phyloP scores from a whole-genome alignment of 1,139 yeast genomes.

The Hemisphaericaspora subhashii region DNA sequence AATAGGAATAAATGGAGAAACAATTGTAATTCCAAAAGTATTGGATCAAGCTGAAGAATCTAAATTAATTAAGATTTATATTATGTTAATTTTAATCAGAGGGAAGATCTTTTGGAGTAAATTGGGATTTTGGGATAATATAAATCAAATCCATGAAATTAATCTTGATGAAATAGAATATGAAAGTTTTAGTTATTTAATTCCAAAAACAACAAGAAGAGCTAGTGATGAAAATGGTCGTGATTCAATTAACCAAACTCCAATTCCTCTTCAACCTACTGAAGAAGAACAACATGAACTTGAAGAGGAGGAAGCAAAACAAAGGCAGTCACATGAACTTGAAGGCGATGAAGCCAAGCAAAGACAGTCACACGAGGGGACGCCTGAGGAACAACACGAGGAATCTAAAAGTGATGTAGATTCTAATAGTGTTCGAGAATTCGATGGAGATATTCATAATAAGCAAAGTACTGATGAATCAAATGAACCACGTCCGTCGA shows the following conservation, averaged over 20 bases:
- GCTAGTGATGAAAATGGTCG: neutral
- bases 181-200: conserved; percentile 20
- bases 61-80: conserved; percentile 27
- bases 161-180: conserved; percentile 29
- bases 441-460: neutral
- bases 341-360: neutral
- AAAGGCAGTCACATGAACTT: neutral
- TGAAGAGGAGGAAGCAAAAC: neutral
- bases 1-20: conserved; percentile 8
- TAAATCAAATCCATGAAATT: conserved; percentile 30
- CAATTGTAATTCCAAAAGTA: conserved; percentile 12
- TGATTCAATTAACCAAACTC: neutral
- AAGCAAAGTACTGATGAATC: neutral
- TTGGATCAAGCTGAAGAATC: conserved; percentile 23
- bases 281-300: conserved; percentile 3
- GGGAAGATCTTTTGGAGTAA: conserved; percentile 77
- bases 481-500: too few species aligned
- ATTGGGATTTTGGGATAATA: conserved; percentile 63
- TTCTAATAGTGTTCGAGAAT: neutral
- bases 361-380: neutral
- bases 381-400: neutral
- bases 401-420: neutral
- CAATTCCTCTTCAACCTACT: conserved; percentile 3
- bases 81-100: conserved; percentile 32
- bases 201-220: conserved; percentile 8